These are phyloP conservation scores for Ogataea henricii DNA, from an alignment of 805 yeast genomes.

Conservation along the genomic window DNA sequence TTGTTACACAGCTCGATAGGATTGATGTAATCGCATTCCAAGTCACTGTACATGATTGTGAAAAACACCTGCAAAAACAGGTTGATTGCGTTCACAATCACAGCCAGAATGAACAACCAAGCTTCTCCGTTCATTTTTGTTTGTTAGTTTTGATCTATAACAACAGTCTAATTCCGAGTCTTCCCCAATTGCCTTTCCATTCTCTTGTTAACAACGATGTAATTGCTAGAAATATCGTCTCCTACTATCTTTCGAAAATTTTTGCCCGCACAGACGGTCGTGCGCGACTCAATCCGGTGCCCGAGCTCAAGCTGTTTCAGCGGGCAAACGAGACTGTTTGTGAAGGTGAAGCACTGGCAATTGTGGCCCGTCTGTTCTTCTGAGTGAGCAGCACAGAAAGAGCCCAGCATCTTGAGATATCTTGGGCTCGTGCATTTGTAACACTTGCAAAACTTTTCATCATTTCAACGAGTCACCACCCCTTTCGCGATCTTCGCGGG, in stretches of 20 bases:
- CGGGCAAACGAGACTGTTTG: no score
- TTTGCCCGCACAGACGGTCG: conserved; percentile 7
- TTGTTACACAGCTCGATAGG: conserved; percentile 95
- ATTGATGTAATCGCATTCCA: conserved; percentile 95
- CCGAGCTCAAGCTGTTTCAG: background rate
- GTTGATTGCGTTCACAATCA: conserved; percentile 81
- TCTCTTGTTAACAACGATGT: conserved; percentile 3
- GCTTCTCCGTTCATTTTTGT: conserved; percentile 34
- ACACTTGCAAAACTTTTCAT: no score
- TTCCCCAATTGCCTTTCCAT: background rate
- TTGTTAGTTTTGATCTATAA: background rate
- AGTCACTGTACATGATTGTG: conserved; percentile 92
- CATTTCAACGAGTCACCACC: no score
- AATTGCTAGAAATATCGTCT: conserved; percentile 7
- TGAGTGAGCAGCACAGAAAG: no score
- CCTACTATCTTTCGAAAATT: conserved; percentile 7
- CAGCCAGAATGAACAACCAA: conserved; percentile 72
- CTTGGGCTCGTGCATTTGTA: no score
- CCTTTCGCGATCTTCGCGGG: no score
- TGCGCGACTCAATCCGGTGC: background rate
- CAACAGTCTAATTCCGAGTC: background rate
- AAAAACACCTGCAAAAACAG: conserved; percentile 91
- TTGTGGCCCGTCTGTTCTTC: no score
- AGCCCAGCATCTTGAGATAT: no score
- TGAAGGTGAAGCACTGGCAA: no score